These are phyloP conservation scores for Kwoniella sp. DNA, from an alignment of 768 basidiomycete species.

Conservation along the genomic window DNA sequence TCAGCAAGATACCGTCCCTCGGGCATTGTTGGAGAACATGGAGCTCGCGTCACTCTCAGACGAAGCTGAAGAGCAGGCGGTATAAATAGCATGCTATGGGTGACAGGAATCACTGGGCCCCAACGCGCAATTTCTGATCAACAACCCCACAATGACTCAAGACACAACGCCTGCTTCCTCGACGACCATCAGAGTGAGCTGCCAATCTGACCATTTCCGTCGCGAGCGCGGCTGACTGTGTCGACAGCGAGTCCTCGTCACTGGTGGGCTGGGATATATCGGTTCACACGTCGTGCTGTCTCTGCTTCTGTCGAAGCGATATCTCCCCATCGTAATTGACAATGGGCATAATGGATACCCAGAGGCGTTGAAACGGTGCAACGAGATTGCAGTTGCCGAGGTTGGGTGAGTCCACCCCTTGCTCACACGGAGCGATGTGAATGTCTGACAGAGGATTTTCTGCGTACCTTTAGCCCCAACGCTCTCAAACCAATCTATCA, in stretches of 20 bases:
- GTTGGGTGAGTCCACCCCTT: conserved; percentile 57
- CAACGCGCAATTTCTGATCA: no score
- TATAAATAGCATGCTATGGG: no score
- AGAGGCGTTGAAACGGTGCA: conserved; percentile 67
- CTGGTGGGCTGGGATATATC: conserved; percentile 57
- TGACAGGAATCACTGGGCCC: no score
- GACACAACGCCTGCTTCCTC: background rate
- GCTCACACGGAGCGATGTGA: background rate
- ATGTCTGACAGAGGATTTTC: background rate
- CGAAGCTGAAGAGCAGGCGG: no score
- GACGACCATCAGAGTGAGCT: background rate
- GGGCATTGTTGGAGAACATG: no score
- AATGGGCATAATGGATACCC: conserved; percentile 91
- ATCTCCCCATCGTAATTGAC: conserved; percentile 93
- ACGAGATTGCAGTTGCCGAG: conserved; percentile 74
- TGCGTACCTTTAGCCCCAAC: conserved; percentile 19
- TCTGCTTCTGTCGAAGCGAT: conserved; percentile 80
- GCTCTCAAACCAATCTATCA: conserved; percentile 39
- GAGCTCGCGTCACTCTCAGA: no score
- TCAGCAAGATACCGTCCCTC: no score
- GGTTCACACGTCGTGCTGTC: conserved; percentile 91
- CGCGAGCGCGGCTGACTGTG: background rate
- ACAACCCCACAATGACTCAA: no score
- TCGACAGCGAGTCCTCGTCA: conserved; percentile 38
- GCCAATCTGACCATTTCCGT: background rate